Evolutionary conservation across 352 stramenopile genomes (phyloP).

Genomic region (Pythium scleroteichum): DNA sequence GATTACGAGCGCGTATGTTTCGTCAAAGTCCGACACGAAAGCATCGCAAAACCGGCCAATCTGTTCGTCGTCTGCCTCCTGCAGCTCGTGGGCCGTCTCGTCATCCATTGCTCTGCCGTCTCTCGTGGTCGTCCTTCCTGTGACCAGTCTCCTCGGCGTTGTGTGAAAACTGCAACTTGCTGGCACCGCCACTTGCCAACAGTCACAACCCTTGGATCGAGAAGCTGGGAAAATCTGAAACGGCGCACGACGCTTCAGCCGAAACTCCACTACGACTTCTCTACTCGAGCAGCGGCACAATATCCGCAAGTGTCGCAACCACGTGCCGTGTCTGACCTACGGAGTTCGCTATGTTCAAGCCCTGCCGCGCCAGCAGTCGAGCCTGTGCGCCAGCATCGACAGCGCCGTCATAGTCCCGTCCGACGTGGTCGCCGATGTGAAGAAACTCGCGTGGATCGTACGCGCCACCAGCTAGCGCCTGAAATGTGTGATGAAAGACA

Average conservation of each 20-base stretch:
- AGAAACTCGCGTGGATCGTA: constrained; percentile 31
- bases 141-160: neutral
- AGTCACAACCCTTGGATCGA: neutral
- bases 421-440: constrained; percentile 64
- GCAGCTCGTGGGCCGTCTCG: neutral
- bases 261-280: constrained; percentile 8
- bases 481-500: constrained; percentile 67
- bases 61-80: constrained; percentile 16
- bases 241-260: constrained; percentile 10
- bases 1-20: constrained; percentile 39
- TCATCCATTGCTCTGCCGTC: constrained; percentile 11
- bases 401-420: constrained; percentile 57
- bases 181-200: neutral
- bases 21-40: constrained; percentile 57
- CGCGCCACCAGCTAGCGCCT: neutral
- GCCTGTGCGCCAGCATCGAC: constrained; percentile 41
- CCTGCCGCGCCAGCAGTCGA: constrained; percentile 38
- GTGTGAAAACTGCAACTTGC: neutral
- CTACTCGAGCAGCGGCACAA: constrained; percentile 20
- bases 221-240: neutral
- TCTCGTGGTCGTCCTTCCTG: constrained; percentile 4
- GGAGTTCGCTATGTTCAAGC: neutral
- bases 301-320: constrained; percentile 35
- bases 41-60: constrained; percentile 32
- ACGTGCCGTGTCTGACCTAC: constrained; percentile 22